Conservation (phyloP, 176 grass and related monocot genomes). For the Aegilops umbellulata region DNA sequence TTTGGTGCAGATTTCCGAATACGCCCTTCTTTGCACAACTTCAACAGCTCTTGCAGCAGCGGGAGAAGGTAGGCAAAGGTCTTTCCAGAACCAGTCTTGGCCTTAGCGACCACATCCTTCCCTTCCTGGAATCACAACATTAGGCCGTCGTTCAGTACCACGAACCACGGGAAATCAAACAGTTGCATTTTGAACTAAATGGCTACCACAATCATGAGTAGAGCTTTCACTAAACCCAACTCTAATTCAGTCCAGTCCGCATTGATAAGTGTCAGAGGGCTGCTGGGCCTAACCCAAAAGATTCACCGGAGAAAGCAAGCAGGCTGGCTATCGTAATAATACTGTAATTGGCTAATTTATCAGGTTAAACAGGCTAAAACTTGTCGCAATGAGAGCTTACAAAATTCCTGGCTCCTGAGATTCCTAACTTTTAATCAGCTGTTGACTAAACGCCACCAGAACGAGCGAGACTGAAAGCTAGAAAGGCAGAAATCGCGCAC, state of each 20-base stretch:
- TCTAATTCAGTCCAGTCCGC: neutral
- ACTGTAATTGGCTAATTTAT: neutral
- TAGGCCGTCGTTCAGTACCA: neutral
- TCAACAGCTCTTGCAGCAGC: conserved; percentile 78
- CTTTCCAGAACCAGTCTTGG: conserved; percentile 93
- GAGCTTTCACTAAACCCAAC: neutral
- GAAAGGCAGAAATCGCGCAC: conserved; percentile 22
- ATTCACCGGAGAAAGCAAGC: neutral
- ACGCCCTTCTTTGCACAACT: conserved; percentile 59
- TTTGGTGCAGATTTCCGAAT: conserved; percentile 61
- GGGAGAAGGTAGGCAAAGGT: conserved; percentile 89
- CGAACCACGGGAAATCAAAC: neutral
- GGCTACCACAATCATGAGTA: neutral
- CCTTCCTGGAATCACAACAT: conserved; percentile 62
- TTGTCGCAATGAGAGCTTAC: neutral
- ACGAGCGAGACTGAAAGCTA: neutral
- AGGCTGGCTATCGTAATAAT: neutral
- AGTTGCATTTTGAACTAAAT: neutral
- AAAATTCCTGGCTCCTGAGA: too few species aligned
- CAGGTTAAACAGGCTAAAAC: neutral
- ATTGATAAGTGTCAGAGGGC: neutral
- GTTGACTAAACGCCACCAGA: neutral
- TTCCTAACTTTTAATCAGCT: neutral
- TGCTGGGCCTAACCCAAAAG: neutral
- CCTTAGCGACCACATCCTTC: conserved; percentile 88